Evolutionary conservation across 768 basidiomycete genomes (phyloP).

Genomic region (Chiua virens): DNA sequence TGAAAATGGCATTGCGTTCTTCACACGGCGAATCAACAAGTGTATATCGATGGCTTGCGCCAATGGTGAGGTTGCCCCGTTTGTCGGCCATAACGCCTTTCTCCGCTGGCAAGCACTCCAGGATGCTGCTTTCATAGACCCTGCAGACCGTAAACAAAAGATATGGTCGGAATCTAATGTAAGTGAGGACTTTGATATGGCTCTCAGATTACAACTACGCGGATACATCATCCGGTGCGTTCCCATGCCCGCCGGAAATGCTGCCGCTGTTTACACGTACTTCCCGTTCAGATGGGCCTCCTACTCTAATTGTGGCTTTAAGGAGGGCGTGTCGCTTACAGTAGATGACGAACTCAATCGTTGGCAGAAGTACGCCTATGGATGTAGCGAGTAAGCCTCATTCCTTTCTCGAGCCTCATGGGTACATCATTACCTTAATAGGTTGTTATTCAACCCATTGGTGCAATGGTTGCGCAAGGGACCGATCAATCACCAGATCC

Average conservation of each 20-base stretch:
- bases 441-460: slow-evolving; percentile 84
- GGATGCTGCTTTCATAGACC: slow-evolving; percentile 76
- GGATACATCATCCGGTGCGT: slow-evolving; percentile 68
- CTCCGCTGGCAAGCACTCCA: slow-evolving; percentile 88
- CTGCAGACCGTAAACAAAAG: slow-evolving; percentile 56
- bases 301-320: slow-evolving; percentile 82
- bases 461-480: slow-evolving; percentile 75
- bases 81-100: slow-evolving; percentile 89
- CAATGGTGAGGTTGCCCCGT: slow-evolving; percentile 76
- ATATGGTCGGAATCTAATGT: slow-evolving; percentile 70
- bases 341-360: slow-evolving; percentile 89
- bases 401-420: slow-evolving; percentile 1
- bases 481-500: slow-evolving; percentile 81
- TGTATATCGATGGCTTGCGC: slow-evolving; percentile 78
- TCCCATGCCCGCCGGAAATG: neutral
- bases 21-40: slow-evolving; percentile 85
- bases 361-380: slow-evolving; percentile 90
- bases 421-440: slow-evolving; percentile 30
- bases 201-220: slow-evolving; percentile 51
- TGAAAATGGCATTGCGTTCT: slow-evolving; percentile 87
- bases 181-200: slow-evolving; percentile 74
- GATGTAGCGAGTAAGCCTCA: slow-evolving; percentile 51
- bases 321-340: slow-evolving; percentile 89
- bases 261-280: neutral
- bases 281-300: slow-evolving; percentile 60